Evolutionary conservation across 2,329 filamentous ascomycete species (phyloP), one percentile per base, ranked within the genome.

Genomic region (Aspergillus ustus): DNA sequence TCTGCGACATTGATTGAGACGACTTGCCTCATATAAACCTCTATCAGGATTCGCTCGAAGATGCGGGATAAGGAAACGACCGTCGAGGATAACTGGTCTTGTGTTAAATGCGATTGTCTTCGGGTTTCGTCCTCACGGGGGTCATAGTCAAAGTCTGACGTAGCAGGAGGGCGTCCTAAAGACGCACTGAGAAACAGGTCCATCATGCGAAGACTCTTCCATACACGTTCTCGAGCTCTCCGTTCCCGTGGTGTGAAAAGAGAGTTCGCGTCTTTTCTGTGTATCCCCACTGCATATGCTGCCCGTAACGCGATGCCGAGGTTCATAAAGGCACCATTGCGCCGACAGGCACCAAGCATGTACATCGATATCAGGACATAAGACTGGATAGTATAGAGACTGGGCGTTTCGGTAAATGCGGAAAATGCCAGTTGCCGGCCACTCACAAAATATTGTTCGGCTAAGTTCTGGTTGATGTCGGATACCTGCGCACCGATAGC

Each of bases 301-400:
- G 82, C 81, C 29, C 82, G 78, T 22, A 83, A 75, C n/a, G 83
- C 82, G 57, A 84, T 75, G 61, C 82, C 82, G 19, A 84, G 78
- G 52, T 83, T 81, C 66, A 84, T 77, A 58, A 83, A 84, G 6
- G 82, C 82, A 1, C 81, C 82, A 61, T 85, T 85, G 11, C 82
- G 80, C 48, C 83, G 79, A 59, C 80, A 83, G 11, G 80, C 80
- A 29, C 82, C 75, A 2, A 85, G 73, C 81, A 84, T 82, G 65
- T 81, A 84, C 63, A 84, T 78, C 0, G 82, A 79, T n/a, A 84
- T 77, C 17, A 84, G 66, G 6, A 81, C 74, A 65, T 84, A 84
- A 1, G 81, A 82, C 66, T 84, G 82, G 2, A 85, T 82, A 0
- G 81, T 83, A 51, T 79, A 73, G 2, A 83, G 75, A 57, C 80